phyloP scores from a whole-genome alignment of 2,329 filamentous ascomycete genomes.

The Endoconidiophora laricicola region DNA sequence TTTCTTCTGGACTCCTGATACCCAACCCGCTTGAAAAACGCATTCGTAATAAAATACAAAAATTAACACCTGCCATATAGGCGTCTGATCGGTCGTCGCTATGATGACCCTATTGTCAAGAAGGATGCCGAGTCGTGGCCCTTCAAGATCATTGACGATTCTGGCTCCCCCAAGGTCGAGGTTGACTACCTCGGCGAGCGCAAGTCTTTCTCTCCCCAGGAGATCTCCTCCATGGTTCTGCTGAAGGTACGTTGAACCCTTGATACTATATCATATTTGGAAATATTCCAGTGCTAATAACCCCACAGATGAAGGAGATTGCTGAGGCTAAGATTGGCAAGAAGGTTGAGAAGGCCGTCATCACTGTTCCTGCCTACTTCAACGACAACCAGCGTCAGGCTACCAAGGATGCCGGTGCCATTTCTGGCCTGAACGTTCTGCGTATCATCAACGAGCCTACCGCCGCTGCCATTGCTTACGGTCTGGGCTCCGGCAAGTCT shows the following conservation, averaged over 20 bases:
- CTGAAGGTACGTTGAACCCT: constrained; percentile 54
- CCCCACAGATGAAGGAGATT: constrained; percentile 86
- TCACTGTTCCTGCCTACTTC: constrained; percentile 99
- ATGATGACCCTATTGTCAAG: constrained; percentile 91
- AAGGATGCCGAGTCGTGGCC: constrained; percentile 98
- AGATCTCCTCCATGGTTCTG: constrained; percentile 98
- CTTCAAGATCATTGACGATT: constrained; percentile 91
- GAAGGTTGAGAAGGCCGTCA: constrained; percentile 97
- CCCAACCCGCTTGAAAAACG: too few relatives aligned
- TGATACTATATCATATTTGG: neutral
- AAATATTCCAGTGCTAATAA: neutral
- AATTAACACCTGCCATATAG: constrained; percentile 27
- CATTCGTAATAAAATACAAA: too few relatives aligned
- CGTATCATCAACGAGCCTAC: constrained; percentile 99
- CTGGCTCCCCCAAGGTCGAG: constrained; percentile 77
- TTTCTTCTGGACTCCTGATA: too few relatives aligned
- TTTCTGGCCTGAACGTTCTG: constrained; percentile 92
- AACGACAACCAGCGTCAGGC: constrained; percentile 99
- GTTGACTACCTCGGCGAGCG: constrained; percentile 90
- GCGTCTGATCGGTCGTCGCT: constrained; percentile 93
- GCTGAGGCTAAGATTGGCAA: constrained; percentile 96
- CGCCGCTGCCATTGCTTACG: constrained; percentile 94
- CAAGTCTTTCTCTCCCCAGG: constrained; percentile 94
- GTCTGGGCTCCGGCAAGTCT: constrained; percentile 85
- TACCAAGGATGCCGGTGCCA: constrained; percentile 98